Base-by-base conservation (phyloP, 345 rosid species). In the Combretum micranthum region DNA sequence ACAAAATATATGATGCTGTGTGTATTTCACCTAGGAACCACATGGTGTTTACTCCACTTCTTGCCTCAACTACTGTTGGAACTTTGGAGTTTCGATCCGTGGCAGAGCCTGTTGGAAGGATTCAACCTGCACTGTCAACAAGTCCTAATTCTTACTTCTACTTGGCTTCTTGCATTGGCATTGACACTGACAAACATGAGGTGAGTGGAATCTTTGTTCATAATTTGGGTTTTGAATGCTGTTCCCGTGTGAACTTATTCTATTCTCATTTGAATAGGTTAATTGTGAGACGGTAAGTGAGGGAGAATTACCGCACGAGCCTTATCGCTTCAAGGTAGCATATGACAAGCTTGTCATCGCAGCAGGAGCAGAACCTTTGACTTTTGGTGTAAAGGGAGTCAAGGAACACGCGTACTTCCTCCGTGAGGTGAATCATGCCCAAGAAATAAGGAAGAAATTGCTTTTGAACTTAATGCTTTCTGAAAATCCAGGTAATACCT, bases 381-480 rank as follows among this genome's bases (percentile, higher is more conserved):
- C 99, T 55, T 93, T 93, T 22, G 97, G 97, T 37, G 74, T 93
- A 48, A 85, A 80, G 60, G 97, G 99, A 13, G 96, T 93, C 42
- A 62, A 76, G n/a, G 99, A 85, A 49, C 83, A 93, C 56, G 95
- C 99, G 15, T 83, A 65, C 52, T 93, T 93, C 71, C 92, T 90
- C 6, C 88, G 95, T 13, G 97, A 93, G 77, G 99, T 87, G 68
- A 74, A 77, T 53, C 99, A 85, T 48, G 99, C 97, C 60, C 97
- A 89, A 63, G 95, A 93, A 63, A 93, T 93, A 42, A 83, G 90
- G 54, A 89, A 83, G 76, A 93, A 82, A 72, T 95, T 93, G 68
- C 90, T 93, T 51, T 72, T 93, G 64, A 89, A 93, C 73, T 82
- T 93, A 52, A 93, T 89, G 99, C 92, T 87, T 48, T 82, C 95